Percentiles rank a stretch among this genome's conserved stretches.
phyloP scores from a whole-genome alignment of 768 basidiomycete genomes.

The Boletus sp. region DNA sequence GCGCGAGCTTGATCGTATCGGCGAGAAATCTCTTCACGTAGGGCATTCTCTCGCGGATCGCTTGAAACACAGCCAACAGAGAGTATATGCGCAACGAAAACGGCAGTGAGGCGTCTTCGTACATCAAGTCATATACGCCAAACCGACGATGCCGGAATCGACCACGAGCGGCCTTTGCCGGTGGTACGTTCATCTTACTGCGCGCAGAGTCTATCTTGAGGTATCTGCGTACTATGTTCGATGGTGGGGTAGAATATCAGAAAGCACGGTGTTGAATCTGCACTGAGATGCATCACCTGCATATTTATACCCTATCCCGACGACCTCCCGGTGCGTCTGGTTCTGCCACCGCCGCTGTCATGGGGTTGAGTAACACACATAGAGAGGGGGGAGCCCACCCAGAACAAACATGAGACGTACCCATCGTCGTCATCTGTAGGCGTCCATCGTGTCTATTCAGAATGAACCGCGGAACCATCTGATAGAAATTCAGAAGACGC shows the following conservation, averaged over 20 bases:
- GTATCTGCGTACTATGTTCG: not conserved
- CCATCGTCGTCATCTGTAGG: constrained; percentile 11
- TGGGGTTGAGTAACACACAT: not conserved
- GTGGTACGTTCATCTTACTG: not conserved
- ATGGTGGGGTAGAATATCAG: not conserved
- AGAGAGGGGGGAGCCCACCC: not conserved
- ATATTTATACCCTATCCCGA: constrained; percentile 18
- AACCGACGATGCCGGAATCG: constrained; percentile 13
- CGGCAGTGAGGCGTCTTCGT: constrained; percentile 12
- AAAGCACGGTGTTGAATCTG: not conserved
- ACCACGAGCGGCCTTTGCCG: not conserved
- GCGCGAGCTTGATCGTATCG: constrained; percentile 24
- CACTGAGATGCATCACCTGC: not conserved
- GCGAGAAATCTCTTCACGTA: constrained; percentile 6
- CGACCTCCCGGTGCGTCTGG: not conserved
- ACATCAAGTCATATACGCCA: constrained; percentile 24
- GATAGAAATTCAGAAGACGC: constrained; percentile 8
- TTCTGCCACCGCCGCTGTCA: constrained; percentile 6
- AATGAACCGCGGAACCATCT: not conserved
- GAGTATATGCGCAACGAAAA: not conserved
- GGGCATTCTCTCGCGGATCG: not conserved
- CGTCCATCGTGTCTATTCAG: not conserved
- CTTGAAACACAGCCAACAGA: not conserved
- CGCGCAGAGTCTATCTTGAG: not conserved
- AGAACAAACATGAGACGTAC: not conserved